Base-by-base conservation (phyloP, 768 basidiomycete species). In the Kwoniella sp. region DNA sequence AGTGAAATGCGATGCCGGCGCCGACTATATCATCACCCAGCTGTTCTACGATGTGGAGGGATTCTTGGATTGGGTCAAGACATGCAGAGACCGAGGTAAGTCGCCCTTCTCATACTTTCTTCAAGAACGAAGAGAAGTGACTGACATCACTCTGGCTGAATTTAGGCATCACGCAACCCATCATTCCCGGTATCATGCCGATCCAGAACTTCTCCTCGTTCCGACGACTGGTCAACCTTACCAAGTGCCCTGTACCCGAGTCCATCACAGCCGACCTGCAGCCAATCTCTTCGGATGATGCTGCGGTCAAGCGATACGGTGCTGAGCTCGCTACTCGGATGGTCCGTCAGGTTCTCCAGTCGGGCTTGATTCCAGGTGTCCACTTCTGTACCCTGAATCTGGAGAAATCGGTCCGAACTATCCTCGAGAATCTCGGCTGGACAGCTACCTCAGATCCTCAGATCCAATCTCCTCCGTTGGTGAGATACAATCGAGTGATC, bases 351-450 rank as follows among this genome's bases (percentile, higher is more conserved):
- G 52, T 82, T 89, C 30, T 87, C 84, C 15, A 79, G 68, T 23
- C 72, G 59, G 31, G 51, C 7, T 54, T 73, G 13, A 73, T 78
- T 4, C 70, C 67, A 5, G 93, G 93, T 0, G 86, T 98, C 51
- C 93, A 98, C 79, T 89, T 99, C 74, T 98, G 93, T 78, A 99
- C 96, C 0, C 85, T 99, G 65, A 99, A 99, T 81, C 86, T 99
- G 11, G 96, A 99, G 79, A 95, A 92, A 83, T 95, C 93, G 72
- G 89, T 98, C 1, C 88, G 89, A 60, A 86, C 88, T 15, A 87
- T 97, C 9, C 82, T 98, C 55, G 92, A 95, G 73, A 83, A 81
- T 26, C 85, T 99, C 23, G 83, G 85, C 48, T 95, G 93, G 92
- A 84, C 77, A 1, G 23, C 37, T 12, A 29, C 59, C 2, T 34